Conservation (phyloP, 2,329 filamentous ascomycete genomes). For the Arthrobotrys pseudoclavata region DNA sequence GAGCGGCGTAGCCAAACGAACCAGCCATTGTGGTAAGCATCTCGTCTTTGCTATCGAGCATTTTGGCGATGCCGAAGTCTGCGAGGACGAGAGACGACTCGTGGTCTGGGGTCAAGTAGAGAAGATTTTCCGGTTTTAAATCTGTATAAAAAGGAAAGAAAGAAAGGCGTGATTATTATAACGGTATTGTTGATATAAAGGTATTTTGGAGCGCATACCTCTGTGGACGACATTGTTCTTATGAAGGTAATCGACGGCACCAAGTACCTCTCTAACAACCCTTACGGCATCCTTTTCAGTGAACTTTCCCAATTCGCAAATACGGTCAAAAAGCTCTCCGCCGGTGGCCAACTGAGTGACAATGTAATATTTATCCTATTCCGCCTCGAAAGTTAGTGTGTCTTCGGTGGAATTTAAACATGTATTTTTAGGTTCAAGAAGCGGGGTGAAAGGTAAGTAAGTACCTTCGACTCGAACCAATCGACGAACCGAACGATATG, state of each 20-base stretch:
- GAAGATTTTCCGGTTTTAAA: conserved; percentile 96
- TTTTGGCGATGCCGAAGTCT: conserved; percentile 99
- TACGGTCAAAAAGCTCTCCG: conserved; percentile 96
- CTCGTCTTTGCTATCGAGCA: conserved; percentile 89
- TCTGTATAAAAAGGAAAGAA: conserved; percentile 71
- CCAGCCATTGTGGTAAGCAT: conserved; percentile 98
- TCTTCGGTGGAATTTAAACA: conserved; percentile 5
- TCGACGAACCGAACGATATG: conserved; percentile 98
- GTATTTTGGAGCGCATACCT: conserved; percentile 71
- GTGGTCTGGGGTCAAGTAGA: conserved; percentile 84
- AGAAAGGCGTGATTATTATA: background rate
- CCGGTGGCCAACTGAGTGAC: conserved; percentile 96
- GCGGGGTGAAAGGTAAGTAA: background rate
- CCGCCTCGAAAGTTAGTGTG: conserved; percentile 40
- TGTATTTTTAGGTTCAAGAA: background rate
- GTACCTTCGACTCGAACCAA: conserved; percentile 97
- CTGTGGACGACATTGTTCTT: conserved; percentile 94
- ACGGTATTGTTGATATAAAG: conserved; percentile 14
- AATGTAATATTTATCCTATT: conserved; percentile 98
- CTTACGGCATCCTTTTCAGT: conserved; percentile 97
- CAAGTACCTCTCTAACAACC: conserved; percentile 93
- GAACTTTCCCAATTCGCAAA: conserved; percentile 97
- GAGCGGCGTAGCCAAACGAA: conserved; percentile 96
- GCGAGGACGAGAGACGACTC: conserved; percentile 91
- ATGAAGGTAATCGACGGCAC: conserved; percentile 94